These are phyloP conservation scores for Suillus sp. DNA, from an alignment of 768 basidiomycete genomes.

Conservation along the genomic window DNA sequence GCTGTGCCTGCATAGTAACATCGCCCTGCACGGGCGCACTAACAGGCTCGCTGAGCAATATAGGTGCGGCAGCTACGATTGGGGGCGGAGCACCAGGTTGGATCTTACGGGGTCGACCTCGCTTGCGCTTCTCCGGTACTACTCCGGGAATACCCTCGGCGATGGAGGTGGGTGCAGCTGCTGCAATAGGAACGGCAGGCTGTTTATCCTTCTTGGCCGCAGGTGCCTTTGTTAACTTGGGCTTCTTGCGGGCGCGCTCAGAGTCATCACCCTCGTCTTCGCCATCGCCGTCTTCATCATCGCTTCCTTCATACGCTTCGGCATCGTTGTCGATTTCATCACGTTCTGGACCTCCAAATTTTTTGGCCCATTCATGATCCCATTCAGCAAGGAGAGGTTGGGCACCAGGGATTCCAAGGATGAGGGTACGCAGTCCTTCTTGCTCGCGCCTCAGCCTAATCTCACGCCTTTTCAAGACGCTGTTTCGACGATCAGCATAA, in stretches of 20 bases:
- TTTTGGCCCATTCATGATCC: conserved; percentile 73
- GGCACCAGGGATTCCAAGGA: conserved; percentile 74
- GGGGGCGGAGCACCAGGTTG: conserved; percentile 47
- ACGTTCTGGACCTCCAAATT: conserved; percentile 77
- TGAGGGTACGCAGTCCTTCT: conserved; percentile 67
- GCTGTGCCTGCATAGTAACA: conserved; percentile 22
- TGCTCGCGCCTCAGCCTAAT: conserved; percentile 71
- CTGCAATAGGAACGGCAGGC: conserved; percentile 35
- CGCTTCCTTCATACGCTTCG: conserved; percentile 37
- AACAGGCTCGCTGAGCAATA: conserved; percentile 20
- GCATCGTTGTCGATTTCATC: conserved; percentile 65
- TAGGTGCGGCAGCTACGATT: conserved; percentile 27
- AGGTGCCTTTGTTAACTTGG: conserved; percentile 45
- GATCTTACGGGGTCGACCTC: conserved; percentile 80
- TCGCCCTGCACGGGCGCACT: conserved; percentile 19
- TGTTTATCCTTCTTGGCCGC: conserved; percentile 49
- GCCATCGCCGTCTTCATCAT: conserved; percentile 45
- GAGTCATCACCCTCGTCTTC: conserved; percentile 42
- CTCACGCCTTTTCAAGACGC: conserved; percentile 82
- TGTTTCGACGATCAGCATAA: conserved; percentile 26
- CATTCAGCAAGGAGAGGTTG: conserved; percentile 70
- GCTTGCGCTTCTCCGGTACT: conserved; percentile 77
- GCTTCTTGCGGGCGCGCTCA: conserved; percentile 62
- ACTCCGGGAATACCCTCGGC: conserved; percentile 33
- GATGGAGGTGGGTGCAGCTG: conserved; percentile 23